These are phyloP conservation scores for Ceratocystis cubensis DNA, from an alignment of 2,329 filamentous ascomycete species.

Conservation along the genomic window DNA sequence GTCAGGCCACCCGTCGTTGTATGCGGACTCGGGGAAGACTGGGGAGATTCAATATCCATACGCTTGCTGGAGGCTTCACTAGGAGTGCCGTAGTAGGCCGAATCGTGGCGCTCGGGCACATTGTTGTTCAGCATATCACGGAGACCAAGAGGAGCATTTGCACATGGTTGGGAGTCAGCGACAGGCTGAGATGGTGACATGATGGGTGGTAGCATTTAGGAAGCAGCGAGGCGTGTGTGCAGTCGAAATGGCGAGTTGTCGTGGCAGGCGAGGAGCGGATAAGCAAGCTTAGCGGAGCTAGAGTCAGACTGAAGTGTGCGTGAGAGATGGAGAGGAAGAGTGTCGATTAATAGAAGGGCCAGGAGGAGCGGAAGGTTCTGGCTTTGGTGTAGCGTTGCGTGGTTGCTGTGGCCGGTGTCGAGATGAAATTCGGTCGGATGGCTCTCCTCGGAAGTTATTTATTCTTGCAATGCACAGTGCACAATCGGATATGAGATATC, in stretches of 20 bases:
- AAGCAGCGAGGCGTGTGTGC: too few species aligned
- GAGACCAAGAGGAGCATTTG: constrained; percentile 15
- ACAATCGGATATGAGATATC: not conserved
- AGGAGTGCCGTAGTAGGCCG: constrained; percentile 21
- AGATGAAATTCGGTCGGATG: not conserved
- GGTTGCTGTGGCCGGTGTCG: not conserved
- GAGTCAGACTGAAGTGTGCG: too few species aligned
- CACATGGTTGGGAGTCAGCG: constrained; percentile 8
- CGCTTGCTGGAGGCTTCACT: constrained; percentile 21
- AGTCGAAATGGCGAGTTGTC: not conserved
- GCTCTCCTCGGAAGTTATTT: not conserved
- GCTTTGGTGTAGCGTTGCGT: not conserved
- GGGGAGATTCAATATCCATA: constrained; percentile 22
- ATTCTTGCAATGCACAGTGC: not conserved
- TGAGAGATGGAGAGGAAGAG: too few species aligned
- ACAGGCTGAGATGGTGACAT: constrained; percentile 4
- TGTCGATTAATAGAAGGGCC: not conserved
- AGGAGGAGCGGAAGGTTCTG: too few species aligned
- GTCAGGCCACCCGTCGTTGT: constrained; percentile 19
- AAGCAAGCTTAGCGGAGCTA: too few species aligned
- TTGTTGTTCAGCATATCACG: constrained; percentile 20
- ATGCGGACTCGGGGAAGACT: constrained; percentile 20
- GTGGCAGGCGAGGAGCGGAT: not conserved
- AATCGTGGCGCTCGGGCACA: constrained; percentile 18
- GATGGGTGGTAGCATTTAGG: not conserved